phyloP scores from a whole-genome alignment of 257 asterid genomes.

The Forsythia suspensa region DNA sequence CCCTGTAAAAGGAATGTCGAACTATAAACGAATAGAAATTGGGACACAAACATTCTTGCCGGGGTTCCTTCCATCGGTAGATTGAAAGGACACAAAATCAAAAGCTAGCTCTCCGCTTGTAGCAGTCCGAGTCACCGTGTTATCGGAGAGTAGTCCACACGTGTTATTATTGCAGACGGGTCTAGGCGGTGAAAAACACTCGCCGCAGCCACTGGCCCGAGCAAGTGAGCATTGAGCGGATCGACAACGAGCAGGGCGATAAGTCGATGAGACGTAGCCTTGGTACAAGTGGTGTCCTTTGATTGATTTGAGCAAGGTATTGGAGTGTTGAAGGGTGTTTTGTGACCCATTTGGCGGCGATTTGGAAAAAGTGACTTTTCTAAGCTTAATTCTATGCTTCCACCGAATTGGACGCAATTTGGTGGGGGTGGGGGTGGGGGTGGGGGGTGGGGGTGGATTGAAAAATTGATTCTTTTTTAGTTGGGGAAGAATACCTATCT shows the following conservation, averaged over 20 bases:
- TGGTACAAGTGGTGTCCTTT: slow-evolving; percentile 60
- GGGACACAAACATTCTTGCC: slow-evolving; percentile 28
- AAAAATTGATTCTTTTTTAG: too few relatives aligned
- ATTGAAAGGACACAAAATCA: slow-evolving; percentile 46
- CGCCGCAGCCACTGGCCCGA: slow-evolving; percentile 32
- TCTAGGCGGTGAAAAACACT: slow-evolving; percentile 38
- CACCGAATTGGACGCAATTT: too few relatives aligned
- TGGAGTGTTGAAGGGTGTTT: slow-evolving; percentile 64
- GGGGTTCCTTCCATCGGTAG: slow-evolving; percentile 50
- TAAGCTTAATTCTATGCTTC: too few relatives aligned
- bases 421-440: too few relatives aligned
- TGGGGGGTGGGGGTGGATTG: too few relatives aligned
- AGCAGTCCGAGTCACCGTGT: slow-evolving; percentile 40
- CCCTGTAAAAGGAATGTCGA: slow-evolving; percentile 40
- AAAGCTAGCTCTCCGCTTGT: slow-evolving; percentile 57
- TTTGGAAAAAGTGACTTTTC: too few relatives aligned
- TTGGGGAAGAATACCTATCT: too few relatives aligned
- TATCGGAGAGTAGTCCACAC: slow-evolving; percentile 38
- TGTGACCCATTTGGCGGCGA: too few relatives aligned
- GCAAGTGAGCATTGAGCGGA: slow-evolving; percentile 61
- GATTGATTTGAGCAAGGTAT: slow-evolving; percentile 48
- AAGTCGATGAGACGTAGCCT: slow-evolving; percentile 52
- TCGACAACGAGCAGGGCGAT: slow-evolving; percentile 52
- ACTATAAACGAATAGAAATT: slow-evolving; percentile 47
- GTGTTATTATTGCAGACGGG: slow-evolving; percentile 68